Evolutionary conservation across 768 basidiomycete genomes (phyloP).

Genomic region (Boletus bicolor): DNA sequence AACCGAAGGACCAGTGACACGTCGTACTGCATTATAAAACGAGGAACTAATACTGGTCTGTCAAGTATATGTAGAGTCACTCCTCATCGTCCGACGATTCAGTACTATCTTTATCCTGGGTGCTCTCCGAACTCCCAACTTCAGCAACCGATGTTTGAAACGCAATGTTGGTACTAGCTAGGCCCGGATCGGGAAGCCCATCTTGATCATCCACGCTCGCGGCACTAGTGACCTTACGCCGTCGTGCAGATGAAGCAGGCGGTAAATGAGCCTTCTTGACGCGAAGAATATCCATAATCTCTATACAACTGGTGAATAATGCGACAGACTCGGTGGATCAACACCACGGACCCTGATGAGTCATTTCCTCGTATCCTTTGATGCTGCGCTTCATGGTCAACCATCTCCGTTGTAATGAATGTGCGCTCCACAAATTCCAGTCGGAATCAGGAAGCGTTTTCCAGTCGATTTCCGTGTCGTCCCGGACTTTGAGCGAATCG

Average conservation of each 20-base stretch:
- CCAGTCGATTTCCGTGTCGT: conserved; percentile 87
- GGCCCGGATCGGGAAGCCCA: conserved; percentile 21
- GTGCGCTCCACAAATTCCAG: conserved; percentile 86
- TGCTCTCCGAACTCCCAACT: conserved; percentile 10
- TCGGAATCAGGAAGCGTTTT: conserved; percentile 66
- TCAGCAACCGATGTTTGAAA: conserved; percentile 26
- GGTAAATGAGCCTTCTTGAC: conserved; percentile 68
- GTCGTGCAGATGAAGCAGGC: conserved; percentile 34
- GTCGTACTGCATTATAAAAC: conserved; percentile 1
- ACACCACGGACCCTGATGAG: conserved; percentile 58
- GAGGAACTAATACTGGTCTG: background rate
- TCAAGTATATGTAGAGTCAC: conserved; percentile 1
- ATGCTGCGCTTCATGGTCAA: conserved; percentile 73
- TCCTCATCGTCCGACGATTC: conserved; percentile 23
- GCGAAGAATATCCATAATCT: conserved; percentile 78
- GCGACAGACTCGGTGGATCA: background rate
- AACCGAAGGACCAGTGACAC: background rate
- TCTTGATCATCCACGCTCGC: conserved; percentile 45
- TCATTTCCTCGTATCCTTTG: conserved; percentile 78
- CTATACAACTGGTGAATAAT: conserved; percentile 35
- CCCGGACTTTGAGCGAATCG: conserved; percentile 66
- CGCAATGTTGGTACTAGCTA: conserved; percentile 14
- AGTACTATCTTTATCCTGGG: conserved; percentile 12
- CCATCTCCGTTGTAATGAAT: conserved; percentile 78
- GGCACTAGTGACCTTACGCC: conserved; percentile 53